Evolutionary conservation across 2,329 filamentous ascomycete species (phyloP).

Genomic region (Thielaviopsis musarum): DNA sequence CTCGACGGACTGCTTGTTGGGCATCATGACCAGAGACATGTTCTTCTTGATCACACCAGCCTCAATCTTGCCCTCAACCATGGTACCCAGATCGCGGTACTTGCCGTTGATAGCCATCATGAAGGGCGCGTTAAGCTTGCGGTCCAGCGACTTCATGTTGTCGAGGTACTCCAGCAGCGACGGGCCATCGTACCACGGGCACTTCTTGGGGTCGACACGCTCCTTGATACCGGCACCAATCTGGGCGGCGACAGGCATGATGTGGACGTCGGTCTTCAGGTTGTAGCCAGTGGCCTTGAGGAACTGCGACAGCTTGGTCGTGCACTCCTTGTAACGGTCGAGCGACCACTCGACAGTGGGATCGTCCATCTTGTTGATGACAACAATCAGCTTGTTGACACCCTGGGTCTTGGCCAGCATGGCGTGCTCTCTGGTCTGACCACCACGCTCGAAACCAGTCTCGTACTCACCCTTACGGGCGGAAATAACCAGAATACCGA

Average conservation of each 20-base stretch:
- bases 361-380: slow-evolving; percentile 99
- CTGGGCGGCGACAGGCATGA: slow-evolving; percentile 94
- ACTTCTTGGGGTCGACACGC: slow-evolving; percentile 57
- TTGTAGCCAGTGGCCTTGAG: slow-evolving; percentile 89
- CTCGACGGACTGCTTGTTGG: slow-evolving; percentile 67
- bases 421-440: slow-evolving; percentile 93
- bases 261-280: slow-evolving; percentile 78
- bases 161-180: slow-evolving; percentile 94
- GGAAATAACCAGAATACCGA: slow-evolving; percentile 90
- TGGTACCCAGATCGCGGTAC: slow-evolving; percentile 92
- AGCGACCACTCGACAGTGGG: slow-evolving; percentile 91
- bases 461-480: slow-evolving; percentile 98
- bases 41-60: slow-evolving; percentile 87
- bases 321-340: slow-evolving; percentile 84
- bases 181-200: slow-evolving; percentile 75
- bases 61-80: slow-evolving; percentile 95
- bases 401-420: slow-evolving; percentile 96
- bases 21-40: slow-evolving; percentile 81
- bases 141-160: slow-evolving; percentile 77
- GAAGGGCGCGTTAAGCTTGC: slow-evolving; percentile 93
- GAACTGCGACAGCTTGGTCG: slow-evolving; percentile 70
- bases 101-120: slow-evolving; percentile 98
- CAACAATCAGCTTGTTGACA: slow-evolving; percentile 90
- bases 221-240: slow-evolving; percentile 76
- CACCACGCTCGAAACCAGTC: slow-evolving; percentile 90